Conservation (phyloP, 306 rosid genomes). For the Prunus davidiana region DNA sequence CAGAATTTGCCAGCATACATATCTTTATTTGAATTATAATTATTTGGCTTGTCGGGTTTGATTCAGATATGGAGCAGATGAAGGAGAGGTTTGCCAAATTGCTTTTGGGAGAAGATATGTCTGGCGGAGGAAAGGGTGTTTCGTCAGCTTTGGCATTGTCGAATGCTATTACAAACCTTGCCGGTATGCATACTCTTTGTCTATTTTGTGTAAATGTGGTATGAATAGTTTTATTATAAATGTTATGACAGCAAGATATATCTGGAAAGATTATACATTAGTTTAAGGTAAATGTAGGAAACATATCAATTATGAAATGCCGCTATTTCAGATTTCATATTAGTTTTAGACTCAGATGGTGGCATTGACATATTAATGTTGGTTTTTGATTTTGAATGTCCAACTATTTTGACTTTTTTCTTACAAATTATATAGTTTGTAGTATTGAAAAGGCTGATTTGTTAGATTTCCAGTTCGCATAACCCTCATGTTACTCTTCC, state of each 20-base stretch:
- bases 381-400: background rate
- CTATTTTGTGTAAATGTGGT: background rate
- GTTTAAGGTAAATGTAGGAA: too few species aligned
- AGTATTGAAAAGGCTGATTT: background rate
- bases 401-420: too few species aligned
- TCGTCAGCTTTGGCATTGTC: constrained; percentile 95
- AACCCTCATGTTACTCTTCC: background rate
- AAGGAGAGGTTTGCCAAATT: constrained; percentile 91
- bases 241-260: too few species aligned
- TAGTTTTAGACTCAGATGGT: background rate
- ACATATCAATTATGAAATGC: too few species aligned
- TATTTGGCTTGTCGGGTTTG: constrained; percentile 24
- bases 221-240: background rate
- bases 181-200: constrained; percentile 46
- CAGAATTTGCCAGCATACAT: background rate
- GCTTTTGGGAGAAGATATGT: constrained; percentile 96
- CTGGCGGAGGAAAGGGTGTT: constrained; percentile 99
- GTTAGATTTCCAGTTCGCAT: background rate
- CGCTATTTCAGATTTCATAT: too few species aligned
- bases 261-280: too few species aligned
- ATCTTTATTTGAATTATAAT: background rate
- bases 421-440: background rate
- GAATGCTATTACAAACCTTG: constrained; percentile 95
- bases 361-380: too few species aligned
- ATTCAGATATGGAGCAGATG: constrained; percentile 88